Percentiles rank a stretch among this genome's conserved stretches.
Conservation (phyloP, 2,329 filamentous ascomycete genomes). For the Teratosphaeria epicoccoides region DNA sequence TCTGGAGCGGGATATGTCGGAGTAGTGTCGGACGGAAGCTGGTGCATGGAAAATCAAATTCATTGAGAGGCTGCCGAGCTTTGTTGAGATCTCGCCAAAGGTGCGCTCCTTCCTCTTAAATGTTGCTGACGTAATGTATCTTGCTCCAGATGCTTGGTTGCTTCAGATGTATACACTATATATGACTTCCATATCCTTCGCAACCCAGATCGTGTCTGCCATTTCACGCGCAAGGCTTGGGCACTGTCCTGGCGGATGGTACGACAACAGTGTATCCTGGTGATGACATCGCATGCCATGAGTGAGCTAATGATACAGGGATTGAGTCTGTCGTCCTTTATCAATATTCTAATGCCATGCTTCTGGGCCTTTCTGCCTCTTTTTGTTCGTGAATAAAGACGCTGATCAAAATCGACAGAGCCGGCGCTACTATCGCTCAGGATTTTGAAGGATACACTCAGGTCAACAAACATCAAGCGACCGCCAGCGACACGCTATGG, state of each 20-base stretch:
- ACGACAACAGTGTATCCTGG: background rate
- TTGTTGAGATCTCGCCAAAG: background rate
- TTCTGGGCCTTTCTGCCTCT: too few species aligned
- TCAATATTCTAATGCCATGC: too few species aligned
- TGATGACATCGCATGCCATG: background rate
- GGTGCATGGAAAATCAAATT: background rate
- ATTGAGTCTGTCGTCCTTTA: too few species aligned
- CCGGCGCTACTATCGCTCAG: background rate
- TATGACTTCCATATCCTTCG: background rate
- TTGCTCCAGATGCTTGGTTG: background rate
- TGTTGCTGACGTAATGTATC: background rate
- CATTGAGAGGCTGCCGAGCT: background rate
- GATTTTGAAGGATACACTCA: background rate
- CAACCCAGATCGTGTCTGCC: background rate
- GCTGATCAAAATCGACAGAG: background rate
- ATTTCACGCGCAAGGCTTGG: background rate
- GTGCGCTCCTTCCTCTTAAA: background rate
- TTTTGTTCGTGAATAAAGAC: background rate
- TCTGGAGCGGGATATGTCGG: slow-evolving; percentile 8
- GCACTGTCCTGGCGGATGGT: background rate
- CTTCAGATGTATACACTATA: background rate
- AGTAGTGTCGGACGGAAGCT: background rate
- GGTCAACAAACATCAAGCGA: background rate
- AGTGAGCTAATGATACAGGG: background rate
- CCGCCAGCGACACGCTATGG: background rate